Conservation (phyloP, 495 filamentous ascomycete genomes). For the Echria macrotheca region DNA sequence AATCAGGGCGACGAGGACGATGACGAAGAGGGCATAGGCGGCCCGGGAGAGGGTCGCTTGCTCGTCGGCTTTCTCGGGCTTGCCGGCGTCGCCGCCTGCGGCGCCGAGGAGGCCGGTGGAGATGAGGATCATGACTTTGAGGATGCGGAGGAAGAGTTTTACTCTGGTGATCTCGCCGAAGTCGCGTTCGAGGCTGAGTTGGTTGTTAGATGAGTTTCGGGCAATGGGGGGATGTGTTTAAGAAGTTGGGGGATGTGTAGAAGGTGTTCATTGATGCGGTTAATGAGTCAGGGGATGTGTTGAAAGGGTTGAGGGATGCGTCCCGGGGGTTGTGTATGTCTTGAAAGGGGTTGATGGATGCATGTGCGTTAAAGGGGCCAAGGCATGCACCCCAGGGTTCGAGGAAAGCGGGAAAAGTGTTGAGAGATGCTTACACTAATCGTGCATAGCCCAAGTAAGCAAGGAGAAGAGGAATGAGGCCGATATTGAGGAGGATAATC, state of each 20-base stretch:
- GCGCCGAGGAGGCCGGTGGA: not conserved
- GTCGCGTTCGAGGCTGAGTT: not conserved
- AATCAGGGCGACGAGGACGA: not conserved
- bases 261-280: no score
- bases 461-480: conserved; percentile 1
- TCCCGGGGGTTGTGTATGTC: no score
- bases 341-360: no score
- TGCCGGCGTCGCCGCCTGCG: not conserved
- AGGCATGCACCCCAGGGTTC: no score
- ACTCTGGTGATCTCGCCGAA: not conserved
- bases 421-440: not conserved
- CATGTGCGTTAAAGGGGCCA: no score
- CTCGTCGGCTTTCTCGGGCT: not conserved
- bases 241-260: not conserved
- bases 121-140: not conserved
- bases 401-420: not conserved
- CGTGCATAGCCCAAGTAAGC: not conserved
- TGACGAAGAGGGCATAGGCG: not conserved
- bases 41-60: not conserved
- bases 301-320: no score
- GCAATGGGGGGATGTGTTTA: not conserved
- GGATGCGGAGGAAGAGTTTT: not conserved
- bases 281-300: no score
- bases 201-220: no score
- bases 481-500: conserved; percentile 2